Evolutionary conservation across 331 rosid genomes (phyloP), one percentile per base, ranked within the genome.

Genomic region (Arachis monticola): DNA sequence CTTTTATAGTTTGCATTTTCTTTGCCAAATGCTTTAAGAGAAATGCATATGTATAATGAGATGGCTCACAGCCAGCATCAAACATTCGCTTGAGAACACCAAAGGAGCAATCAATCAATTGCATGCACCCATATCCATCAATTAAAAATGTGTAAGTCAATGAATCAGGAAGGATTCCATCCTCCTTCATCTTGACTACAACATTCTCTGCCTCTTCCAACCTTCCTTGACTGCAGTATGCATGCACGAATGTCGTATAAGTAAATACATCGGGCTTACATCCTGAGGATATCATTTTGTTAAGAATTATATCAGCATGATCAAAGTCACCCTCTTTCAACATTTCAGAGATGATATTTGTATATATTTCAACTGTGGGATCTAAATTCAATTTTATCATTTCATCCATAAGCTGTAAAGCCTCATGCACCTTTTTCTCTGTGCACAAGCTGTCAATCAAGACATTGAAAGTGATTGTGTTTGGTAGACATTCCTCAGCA

Each of bases 61-160:
- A 87, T 57, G 91, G 87, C 56, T 83, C 89, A 76, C 86, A 87
- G 66, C 78, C 83, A 66, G 80, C 87, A 78, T 83, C 83, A 57
- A 76, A 77, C 92, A 87, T 87, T 27, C 65, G 77, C 87, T 83
- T 85, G 51, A 87, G 79, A 73, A 80, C 87, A 68, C 62, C 80
- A 72, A 83, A 83, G 59, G 86, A 88, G 70, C 71, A 22, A 57
- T 78, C 78, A 61, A 83, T 81, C 63, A 83, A 76, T 76, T 80
- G 82, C 81, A 79, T 53, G 56, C 52, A 44, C 8, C 89, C 89
- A 70, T 80, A 82, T 17, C 85, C 86, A 57, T 87, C 78, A 62
- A 87, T 81, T 60, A 87, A 70, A 57, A 85, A n/a, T 8, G 83
- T 76, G 55, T 83, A 83, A 1, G 84, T 75, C 68, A 87, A 57